These are phyloP conservation scores for Coemansia umbellata DNA, from an alignment of 192 early-diverging fungal species.

Conservation along the genomic window DNA sequence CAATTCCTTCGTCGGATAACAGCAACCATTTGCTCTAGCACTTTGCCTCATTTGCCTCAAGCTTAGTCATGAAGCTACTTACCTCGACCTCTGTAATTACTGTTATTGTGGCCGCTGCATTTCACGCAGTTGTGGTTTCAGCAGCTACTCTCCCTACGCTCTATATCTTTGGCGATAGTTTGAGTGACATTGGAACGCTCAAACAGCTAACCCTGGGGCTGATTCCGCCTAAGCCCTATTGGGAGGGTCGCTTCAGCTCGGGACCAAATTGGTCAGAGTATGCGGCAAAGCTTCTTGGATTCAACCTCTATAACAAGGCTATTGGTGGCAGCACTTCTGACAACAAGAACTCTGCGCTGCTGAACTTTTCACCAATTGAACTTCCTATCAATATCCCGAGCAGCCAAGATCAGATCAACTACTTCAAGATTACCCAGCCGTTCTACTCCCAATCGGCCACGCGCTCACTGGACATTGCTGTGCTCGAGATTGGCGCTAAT, in stretches of 20 bases:
- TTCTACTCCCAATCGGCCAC: constrained; percentile 8
- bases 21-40: too few relatives aligned
- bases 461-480: constrained; percentile 20
- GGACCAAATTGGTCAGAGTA: constrained; percentile 43
- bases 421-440: constrained; percentile 18
- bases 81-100: not conserved
- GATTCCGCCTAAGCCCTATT: constrained; percentile 23
- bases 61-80: not conserved
- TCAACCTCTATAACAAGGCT: constrained; percentile 25
- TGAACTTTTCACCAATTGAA: constrained; percentile 6
- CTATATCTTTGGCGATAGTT: constrained; percentile 29
- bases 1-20: too few relatives aligned
- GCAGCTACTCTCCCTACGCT: constrained; percentile 12
- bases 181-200: constrained; percentile 27
- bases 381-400: constrained; percentile 30
- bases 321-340: constrained; percentile 22
- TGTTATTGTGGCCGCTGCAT: not conserved
- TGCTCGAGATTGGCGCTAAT: constrained; percentile 31
- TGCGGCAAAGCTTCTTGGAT: constrained; percentile 17
- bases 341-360: constrained; percentile 12
- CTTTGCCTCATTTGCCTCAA: too few relatives aligned
- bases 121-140: constrained; percentile 6
- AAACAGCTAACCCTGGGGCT: constrained; percentile 19
- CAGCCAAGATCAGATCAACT: constrained; percentile 30
- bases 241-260: constrained; percentile 28